Evolutionary conservation across 768 basidiomycete genomes (phyloP).

Genomic region (Lenzites betulinus): DNA sequence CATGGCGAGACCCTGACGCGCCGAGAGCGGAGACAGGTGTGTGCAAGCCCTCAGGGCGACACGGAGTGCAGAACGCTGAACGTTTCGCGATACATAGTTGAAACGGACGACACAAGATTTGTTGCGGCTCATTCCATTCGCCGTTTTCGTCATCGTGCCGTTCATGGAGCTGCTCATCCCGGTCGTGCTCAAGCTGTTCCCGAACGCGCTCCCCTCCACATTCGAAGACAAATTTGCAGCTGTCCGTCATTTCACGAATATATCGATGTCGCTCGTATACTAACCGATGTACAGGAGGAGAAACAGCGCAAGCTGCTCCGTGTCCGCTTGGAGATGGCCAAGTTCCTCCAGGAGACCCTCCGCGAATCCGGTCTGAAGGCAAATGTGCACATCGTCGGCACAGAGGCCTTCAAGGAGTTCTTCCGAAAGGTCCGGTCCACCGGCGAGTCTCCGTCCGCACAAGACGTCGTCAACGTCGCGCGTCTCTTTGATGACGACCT

Average conservation of each 20-base stretch:
- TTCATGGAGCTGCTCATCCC: conserved; percentile 98
- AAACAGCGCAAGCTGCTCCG: conserved; percentile 95
- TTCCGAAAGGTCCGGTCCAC: conserved; percentile 98
- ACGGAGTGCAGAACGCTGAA: too few relatives aligned
- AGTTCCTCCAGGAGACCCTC: conserved; percentile 97
- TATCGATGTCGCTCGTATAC: neutral
- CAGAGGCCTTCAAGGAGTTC: conserved; percentile 98
- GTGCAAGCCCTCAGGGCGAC: conserved; percentile 9
- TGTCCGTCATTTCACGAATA: conserved; percentile 43
- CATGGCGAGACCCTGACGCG: conserved; percentile 91
- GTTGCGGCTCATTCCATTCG: conserved; percentile 91
- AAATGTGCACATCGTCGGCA: conserved; percentile 89
- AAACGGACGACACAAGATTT: conserved; percentile 93
- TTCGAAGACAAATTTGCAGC: conserved; percentile 98
- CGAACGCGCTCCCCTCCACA: conserved; percentile 97
- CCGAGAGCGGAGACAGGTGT: conserved; percentile 89
- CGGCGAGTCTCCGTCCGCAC: conserved; percentile 86
- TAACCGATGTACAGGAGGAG: conserved; percentile 66
- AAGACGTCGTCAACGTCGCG: conserved; percentile 92
- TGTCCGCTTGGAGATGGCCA: conserved; percentile 97
- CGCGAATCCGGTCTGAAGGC: conserved; percentile 93
- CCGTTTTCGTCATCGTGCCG: conserved; percentile 92
- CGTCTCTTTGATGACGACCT: conserved; percentile 97
- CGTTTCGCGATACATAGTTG: conserved; percentile 49
- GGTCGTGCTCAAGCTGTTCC: conserved; percentile 95